Evolutionary conservation across 495 filamentous ascomycete species (phyloP).

Genomic region (Penicillium tannophilum): DNA sequence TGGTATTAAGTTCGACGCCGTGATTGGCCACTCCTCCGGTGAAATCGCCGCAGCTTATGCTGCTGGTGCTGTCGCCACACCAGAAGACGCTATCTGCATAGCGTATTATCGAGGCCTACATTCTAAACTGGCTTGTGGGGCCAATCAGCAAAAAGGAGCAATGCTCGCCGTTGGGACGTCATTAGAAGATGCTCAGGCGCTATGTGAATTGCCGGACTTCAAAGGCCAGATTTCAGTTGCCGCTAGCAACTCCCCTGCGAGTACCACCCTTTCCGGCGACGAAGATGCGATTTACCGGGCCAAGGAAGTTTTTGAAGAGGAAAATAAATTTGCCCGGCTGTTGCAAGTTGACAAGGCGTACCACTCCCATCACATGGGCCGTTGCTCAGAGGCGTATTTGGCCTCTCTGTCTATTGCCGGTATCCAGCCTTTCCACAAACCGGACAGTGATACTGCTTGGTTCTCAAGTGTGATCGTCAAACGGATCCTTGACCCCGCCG

Average conservation of each 20-base stretch:
- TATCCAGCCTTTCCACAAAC: no score
- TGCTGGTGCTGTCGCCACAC: slow-evolving; percentile 21
- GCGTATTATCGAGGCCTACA: slow-evolving; percentile 53
- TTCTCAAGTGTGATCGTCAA: no score
- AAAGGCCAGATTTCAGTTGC: slow-evolving; percentile 18
- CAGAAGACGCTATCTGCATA: slow-evolving; percentile 43
- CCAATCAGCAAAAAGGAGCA: no score
- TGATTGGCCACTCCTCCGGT: slow-evolving; percentile 35
- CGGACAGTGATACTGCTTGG: no score
- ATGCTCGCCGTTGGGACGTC: slow-evolving; percentile 57
- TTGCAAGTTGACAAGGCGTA: slow-evolving; percentile 27
- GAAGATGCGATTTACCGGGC: slow-evolving; percentile 28
- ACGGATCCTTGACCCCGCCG: no score
- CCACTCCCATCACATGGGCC: slow-evolving; percentile 10
- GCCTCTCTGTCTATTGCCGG: no score
- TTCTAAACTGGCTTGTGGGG: no score
- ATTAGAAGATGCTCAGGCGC: slow-evolving; percentile 42
- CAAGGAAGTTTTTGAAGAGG: slow-evolving; percentile 9
- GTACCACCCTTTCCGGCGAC: slow-evolving; percentile 38
- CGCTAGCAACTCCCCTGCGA: slow-evolving; percentile 29
- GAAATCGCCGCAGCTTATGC: slow-evolving; percentile 38
- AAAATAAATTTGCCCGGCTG: slow-evolving; percentile 28
- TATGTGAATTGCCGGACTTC: slow-evolving; percentile 16
- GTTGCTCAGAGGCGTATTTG: no score
- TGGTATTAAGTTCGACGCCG: slow-evolving; percentile 11